These are phyloP conservation scores for Colletotrichum abscissum DNA, from an alignment of 2,329 filamentous ascomycete genomes.

Conservation along the genomic window DNA sequence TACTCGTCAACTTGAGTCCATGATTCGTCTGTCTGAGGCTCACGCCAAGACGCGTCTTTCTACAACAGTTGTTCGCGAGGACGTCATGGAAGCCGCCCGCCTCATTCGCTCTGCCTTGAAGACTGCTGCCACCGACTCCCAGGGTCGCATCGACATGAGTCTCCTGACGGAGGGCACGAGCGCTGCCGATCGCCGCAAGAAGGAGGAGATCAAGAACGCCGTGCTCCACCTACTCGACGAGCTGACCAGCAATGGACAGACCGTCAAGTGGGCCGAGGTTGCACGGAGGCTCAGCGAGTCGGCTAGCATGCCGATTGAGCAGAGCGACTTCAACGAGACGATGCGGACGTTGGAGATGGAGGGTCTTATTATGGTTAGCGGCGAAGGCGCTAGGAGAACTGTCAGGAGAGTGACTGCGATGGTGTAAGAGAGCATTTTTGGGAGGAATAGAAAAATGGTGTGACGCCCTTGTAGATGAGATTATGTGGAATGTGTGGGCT, in stretches of 20 bases:
- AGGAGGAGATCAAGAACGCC: constrained; percentile 85
- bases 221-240: constrained; percentile 83
- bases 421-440: constrained; percentile 40
- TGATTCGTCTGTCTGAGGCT: constrained; percentile 96
- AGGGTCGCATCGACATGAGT: constrained; percentile 97
- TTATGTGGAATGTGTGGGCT: constrained; percentile 28
- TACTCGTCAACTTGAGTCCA: constrained; percentile 94
- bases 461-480: constrained; percentile 10
- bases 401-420: constrained; percentile 78
- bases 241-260: constrained; percentile 74
- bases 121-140: constrained; percentile 93
- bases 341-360: constrained; percentile 86
- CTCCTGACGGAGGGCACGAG: constrained; percentile 94
- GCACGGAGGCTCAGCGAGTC: constrained; percentile 78
- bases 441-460: background rate
- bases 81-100: constrained; percentile 91
- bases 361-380: constrained; percentile 81
- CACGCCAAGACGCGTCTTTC: constrained; percentile 98
- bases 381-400: constrained; percentile 85
- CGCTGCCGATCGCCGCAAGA: constrained; percentile 84
- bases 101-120: constrained; percentile 95
- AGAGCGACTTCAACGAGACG: constrained; percentile 84
- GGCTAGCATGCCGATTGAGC: constrained; percentile 77
- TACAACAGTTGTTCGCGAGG: constrained; percentile 77
- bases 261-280: constrained; percentile 83